A percentile compares a stretch with the other conserved stretches of the same genome.
Conservation (phyloP, 306 rosid genomes). For the Oemleria cerasiformis region DNA sequence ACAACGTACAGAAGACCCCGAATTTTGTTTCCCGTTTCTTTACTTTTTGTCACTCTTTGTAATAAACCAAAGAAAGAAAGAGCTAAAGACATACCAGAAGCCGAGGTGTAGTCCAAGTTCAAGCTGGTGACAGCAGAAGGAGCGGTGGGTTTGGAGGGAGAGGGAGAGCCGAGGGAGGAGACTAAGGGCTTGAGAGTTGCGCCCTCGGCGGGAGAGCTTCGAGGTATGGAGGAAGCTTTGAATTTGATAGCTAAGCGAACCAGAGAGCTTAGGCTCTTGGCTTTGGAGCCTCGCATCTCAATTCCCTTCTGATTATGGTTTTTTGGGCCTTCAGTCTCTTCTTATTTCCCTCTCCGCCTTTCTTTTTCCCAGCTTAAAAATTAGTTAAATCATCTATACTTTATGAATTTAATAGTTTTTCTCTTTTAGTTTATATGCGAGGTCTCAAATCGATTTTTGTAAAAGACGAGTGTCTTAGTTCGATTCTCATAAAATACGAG, state of each 20-base stretch:
- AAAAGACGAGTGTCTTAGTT: too few relatives aligned
- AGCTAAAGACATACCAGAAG: conserved; percentile 41
- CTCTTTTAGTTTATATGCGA: too few relatives aligned
- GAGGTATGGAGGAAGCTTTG: conserved; percentile 7
- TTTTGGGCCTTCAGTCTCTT: neutral
- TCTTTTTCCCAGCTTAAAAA: neutral
- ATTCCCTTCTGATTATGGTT: neutral
- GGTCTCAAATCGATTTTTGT: too few relatives aligned
- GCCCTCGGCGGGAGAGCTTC: conserved; percentile 17
- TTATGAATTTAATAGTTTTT: too few relatives aligned
- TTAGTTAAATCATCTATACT: too few relatives aligned
- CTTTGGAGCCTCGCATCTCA: conserved; percentile 40
- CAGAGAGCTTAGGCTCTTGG: conserved; percentile 32
- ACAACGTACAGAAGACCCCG: neutral
- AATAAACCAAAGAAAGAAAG: conserved; percentile 20
- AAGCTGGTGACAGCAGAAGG: conserved; percentile 32
- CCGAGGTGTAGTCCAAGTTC: conserved; percentile 28
- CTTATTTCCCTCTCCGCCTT: neutral
- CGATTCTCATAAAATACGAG: too few relatives aligned
- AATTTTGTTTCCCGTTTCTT: neutral
- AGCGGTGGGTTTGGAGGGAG: conserved; percentile 16
- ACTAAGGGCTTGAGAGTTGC: conserved; percentile 22
- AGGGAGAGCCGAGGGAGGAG: conserved; percentile 20
- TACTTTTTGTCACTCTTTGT: neutral
- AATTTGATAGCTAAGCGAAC: conserved; percentile 27